Base-by-base conservation (phyloP, 2,329 filamentous ascomycete species). In the Cercospora sp. region DNA sequence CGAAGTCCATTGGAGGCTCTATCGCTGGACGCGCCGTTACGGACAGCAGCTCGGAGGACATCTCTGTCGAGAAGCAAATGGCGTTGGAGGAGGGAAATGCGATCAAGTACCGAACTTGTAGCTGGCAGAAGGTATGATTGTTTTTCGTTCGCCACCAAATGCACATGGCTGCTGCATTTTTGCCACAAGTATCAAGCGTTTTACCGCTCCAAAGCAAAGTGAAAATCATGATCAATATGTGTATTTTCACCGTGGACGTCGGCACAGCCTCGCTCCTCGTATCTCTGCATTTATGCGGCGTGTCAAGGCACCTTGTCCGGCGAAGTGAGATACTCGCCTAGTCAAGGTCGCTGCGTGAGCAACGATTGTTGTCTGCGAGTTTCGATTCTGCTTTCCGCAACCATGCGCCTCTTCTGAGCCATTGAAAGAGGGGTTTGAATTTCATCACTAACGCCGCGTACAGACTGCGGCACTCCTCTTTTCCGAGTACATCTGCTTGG, bases 21-120 rank as follows among this genome's bases (percentile, higher is more conserved):
- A 69, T 65, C 36, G 58, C 48, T 31, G 69, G 69, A 5, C n/a
- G 69, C 18, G 65, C 64, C 42, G 23, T 66, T 36, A 36, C 59
- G 4, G 66, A 66, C 23, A 67, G 68, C 18, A 68, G 68, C 42
- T 69, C 63, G n/a, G 78, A 79, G 28, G 80, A 73, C 53, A 68
- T 85, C 55, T 82, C 81, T 40, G 79, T 88, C 53, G 85, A 84
- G 60, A 86, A 87, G 80, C 93, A 97, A 81, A 87, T 94, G 71
- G 91, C 90, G 63, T 78, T 91, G 69, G 94, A 97, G 79, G 86
- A 88, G 30, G 89, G 88, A 62, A 89, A 91, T 79, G 88, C 89
- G 10, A 97, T 97, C 80, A 90, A 97, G 81, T 97, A 97, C 79
- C 87, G 94, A 69, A 97, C 93, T 45, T 97, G 94, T 82, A 94